These are phyloP conservation scores for Tuber microsphaerosporum DNA, from an alignment of 495 filamentous ascomycete genomes.

Conservation along the genomic window DNA sequence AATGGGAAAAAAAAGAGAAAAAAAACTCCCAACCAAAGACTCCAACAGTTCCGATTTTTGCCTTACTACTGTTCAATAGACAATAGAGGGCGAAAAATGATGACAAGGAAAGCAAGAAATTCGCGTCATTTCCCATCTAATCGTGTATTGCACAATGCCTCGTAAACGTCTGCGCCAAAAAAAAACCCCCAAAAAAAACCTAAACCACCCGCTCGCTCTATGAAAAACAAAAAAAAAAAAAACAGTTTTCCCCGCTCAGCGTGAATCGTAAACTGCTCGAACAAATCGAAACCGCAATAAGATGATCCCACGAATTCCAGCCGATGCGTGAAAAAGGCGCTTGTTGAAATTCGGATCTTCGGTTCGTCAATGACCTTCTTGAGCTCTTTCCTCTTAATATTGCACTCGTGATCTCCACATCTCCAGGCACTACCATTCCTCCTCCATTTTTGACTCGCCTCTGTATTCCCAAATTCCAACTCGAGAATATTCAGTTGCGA, in stretches of 20 bases:
- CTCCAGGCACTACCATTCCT: neutral
- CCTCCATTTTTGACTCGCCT: neutral
- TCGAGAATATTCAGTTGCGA: neutral
- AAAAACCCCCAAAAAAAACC: no score
- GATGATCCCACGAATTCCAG: neutral
- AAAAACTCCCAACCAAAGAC: constrained; percentile 3
- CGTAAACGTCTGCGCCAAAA: neutral
- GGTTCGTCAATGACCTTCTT: neutral
- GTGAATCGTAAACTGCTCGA: constrained; percentile 4
- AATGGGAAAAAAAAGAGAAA: neutral
- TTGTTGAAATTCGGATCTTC: neutral
- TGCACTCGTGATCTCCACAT: neutral
- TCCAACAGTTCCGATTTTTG: neutral
- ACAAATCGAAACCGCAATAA: neutral
- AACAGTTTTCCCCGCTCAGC: neutral
- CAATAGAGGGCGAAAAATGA: neutral
- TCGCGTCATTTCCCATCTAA: neutral
- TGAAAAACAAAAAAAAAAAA: no score
- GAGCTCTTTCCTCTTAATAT: neutral
- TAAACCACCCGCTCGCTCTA: neutral
- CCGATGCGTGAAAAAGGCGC: neutral
- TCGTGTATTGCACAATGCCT: neutral
- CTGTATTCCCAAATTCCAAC: neutral
- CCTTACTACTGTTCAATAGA: neutral
- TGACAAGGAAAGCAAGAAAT: neutral